Base-by-base conservation (phyloP, 2,329 filamentous ascomycete genomes). In the Aspergillus terreus region DNA sequence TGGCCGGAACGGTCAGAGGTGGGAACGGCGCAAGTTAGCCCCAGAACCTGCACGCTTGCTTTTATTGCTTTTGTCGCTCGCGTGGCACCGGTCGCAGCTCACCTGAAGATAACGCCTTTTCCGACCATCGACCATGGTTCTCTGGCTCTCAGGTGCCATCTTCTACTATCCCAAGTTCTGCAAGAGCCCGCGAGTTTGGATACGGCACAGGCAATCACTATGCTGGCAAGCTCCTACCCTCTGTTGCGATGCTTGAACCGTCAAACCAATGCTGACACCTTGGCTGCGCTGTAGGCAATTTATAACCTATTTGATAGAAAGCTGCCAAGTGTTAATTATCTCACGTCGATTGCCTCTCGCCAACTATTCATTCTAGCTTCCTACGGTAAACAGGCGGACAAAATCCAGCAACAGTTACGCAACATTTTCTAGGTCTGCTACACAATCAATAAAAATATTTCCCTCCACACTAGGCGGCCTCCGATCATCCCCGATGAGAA, bases 341-440 rank as follows among this genome's bases (percentile, higher is more conserved):
- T 27, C 30, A n/a, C n/a, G 4, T 30, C 21, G 6, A 45, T 45
- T 17, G 25, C 43, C n/a, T 27, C 43, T 17, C 43, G 43, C 17
- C 30, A 30, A 14, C 25, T 45, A 2, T 9, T 45, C 7, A 27
- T 30, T n/a, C 7, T 45, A 21, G 43, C 43, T 15, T 33, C 30
- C 30, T 33, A 6, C 30, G 30, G 30, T 33, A 12, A 33, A 33
- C 21, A 25, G 12, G 23, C 12, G 7, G 15, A 27, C 6, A 15
- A 33, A 25, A 30, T 15, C 6, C 27, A 25, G 25, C 12, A 51
- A 7, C 59, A 63, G 45, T 51, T 55, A 11, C 57, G 61, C 3
- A 54, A 58, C n/a, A 25, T 79, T 0, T 81, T 81, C 55, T 81
- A 78, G 77, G 54, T 80, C 6, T 74, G 72, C 46, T 81, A 78